phyloP scores from a whole-genome alignment of 768 basidiomycete genomes.

The Tylopilus sp. region DNA sequence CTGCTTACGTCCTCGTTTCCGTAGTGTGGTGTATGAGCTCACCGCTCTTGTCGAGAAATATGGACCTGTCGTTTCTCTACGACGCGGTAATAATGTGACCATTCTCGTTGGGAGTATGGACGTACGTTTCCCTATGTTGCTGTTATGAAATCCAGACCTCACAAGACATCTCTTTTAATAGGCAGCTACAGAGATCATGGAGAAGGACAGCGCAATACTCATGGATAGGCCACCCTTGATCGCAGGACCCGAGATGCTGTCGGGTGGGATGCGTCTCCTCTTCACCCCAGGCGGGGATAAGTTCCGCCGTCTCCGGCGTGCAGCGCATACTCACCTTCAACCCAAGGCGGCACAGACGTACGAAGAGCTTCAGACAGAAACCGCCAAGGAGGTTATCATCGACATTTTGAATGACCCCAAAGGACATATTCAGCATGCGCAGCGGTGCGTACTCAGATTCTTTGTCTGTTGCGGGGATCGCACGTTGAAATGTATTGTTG shows the following conservation, averaged over 20 bases:
- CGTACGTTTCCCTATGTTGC: slow-evolving; percentile 4
- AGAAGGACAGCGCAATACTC: slow-evolving; percentile 49
- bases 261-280: slow-evolving; percentile 49
- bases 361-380: slow-evolving; percentile 40
- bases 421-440: slow-evolving; percentile 39
- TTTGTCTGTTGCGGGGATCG: too few species aligned
- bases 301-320: slow-evolving; percentile 20
- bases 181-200: slow-evolving; percentile 57
- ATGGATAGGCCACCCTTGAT: slow-evolving; percentile 50
- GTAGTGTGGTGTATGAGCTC: slow-evolving; percentile 24
- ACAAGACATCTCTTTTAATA: slow-evolving; percentile 17
- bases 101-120: slow-evolving; percentile 22
- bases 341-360: slow-evolving; percentile 44
- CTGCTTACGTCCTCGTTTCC: background rate
- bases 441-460: too few species aligned
- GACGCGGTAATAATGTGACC: slow-evolving; percentile 37
- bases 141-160: background rate
- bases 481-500: too few species aligned
- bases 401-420: slow-evolving; percentile 24
- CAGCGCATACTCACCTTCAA: slow-evolving; percentile 51
- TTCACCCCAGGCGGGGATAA: slow-evolving; percentile 46
- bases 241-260: slow-evolving; percentile 50
- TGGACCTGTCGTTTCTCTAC: slow-evolving; percentile 51
- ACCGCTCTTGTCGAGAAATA: slow-evolving; percentile 52
- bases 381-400: slow-evolving; percentile 19